Conservation (phyloP, 2,329 filamentous ascomycete genomes). For the Nannizzia gypsea region DNA sequence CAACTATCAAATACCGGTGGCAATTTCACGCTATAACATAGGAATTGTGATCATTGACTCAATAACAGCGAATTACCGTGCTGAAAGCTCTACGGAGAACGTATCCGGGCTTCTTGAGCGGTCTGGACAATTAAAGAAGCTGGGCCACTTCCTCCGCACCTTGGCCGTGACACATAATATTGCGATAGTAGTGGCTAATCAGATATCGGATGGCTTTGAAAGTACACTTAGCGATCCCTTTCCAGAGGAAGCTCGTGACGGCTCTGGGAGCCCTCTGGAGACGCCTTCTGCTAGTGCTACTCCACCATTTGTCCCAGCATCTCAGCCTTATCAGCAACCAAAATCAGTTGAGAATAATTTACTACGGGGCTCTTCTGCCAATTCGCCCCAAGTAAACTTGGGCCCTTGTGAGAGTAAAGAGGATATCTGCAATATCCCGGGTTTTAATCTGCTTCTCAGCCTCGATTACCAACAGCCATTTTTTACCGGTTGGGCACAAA, state of each 20-base stretch:
- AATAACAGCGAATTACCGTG: slow-evolving; percentile 88
- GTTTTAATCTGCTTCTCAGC: slow-evolving; percentile 46
- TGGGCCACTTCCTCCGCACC: slow-evolving; percentile 61
- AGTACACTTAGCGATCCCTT: slow-evolving; percentile 15
- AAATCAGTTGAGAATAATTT: neutral
- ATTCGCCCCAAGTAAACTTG: neutral
- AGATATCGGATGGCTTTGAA: slow-evolving; percentile 80
- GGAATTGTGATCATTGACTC: slow-evolving; percentile 82
- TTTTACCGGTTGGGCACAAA: slow-evolving; percentile 90
- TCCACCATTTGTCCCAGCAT: neutral
- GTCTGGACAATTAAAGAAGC: slow-evolving; percentile 60
- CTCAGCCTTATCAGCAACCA: neutral
- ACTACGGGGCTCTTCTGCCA: neutral
- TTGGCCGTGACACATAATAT: slow-evolving; percentile 63
- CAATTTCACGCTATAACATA: slow-evolving; percentile 61
- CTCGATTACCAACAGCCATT: slow-evolving; percentile 86
- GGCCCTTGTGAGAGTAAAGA: neutral
- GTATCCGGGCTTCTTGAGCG: slow-evolving; percentile 55
- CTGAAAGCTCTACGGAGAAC: slow-evolving; percentile 48
- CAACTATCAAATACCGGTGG: slow-evolving; percentile 79
- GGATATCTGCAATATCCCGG: slow-evolving; percentile 22
- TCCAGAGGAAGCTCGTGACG: slow-evolving; percentile 6
- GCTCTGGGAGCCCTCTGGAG: neutral
- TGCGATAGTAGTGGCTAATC: slow-evolving; percentile 85
- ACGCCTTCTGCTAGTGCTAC: neutral